Base-by-base conservation (phyloP, 768 basidiomycete genomes). In the Psilocybe cyanescens region DNA sequence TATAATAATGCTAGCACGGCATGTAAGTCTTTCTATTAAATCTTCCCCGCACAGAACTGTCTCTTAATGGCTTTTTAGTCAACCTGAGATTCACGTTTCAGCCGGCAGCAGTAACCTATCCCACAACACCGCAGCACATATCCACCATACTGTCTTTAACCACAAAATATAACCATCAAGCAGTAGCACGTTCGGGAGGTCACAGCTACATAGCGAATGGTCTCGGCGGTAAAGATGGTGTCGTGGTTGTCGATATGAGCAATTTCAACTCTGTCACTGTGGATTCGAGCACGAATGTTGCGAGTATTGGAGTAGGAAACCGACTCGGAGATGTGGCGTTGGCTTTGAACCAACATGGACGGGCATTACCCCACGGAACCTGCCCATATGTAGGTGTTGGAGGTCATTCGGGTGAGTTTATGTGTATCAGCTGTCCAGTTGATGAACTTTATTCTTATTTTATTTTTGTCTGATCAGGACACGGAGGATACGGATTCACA, bases 321-420 rank as follows among this genome's bases (percentile, higher is more conserved):
- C 65, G 74, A 16, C 69, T 82, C 0, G 79, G 79, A 8, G 71
- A 80, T 33, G 67, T 81, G 14, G 77, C 77, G 0, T 44, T 75
- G 29, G 69, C 68, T 2, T 67, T 83, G 57, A 76, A 77, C 59
- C 66, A 69, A 4, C 65, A 74, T 17, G 75, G 77, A 17, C 58
- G 78, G 33, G 79, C 75, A 2, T 61, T 79, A 53, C 75, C 79
- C 1, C 81, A 81, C 60, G 81, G 81, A 6, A 77, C 77, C 3
- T 82, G 80, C 60, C 75, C 79, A 0, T 78, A 81, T 55, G 79
- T 83, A 29, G 81, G 81, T 1, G 68, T 81, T 8, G 81, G 81
- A 8, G 81, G 81, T 2, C 81, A 82, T 61, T 70, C 78, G n/a
- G 70, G 78, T 77, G 48, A 2, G 71, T 65, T 11, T 19, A n/a